phyloP scores from a whole-genome alignment of 2,329 filamentous ascomycete species.

The Geosmithia morbida region DNA sequence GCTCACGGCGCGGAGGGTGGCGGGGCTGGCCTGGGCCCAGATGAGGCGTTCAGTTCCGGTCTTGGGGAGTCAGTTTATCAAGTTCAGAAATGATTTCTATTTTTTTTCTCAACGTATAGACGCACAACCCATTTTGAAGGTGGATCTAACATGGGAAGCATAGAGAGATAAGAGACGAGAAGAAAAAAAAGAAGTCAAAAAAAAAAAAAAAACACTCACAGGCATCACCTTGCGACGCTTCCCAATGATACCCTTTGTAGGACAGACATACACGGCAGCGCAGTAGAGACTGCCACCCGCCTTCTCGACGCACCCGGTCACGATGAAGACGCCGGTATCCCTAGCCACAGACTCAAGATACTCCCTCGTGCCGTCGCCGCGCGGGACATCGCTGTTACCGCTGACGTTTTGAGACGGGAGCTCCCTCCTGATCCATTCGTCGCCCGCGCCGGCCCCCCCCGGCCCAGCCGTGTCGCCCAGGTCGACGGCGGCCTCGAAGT shows the following conservation, averaged over 20 bases:
- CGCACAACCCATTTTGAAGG: no score
- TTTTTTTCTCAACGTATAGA: no score
- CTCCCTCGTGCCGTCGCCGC: slow-evolving; percentile 56
- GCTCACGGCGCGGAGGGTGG: slow-evolving; percentile 64
- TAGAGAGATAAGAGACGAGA: no score
- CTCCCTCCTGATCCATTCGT: slow-evolving; percentile 53
- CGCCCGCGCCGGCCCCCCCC: slow-evolving; percentile 48
- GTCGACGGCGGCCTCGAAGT: slow-evolving; percentile 69
- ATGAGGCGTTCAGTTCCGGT: slow-evolving; percentile 72
- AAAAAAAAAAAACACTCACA: slow-evolving; percentile 25
- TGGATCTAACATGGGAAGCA: no score
- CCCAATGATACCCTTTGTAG: slow-evolving; percentile 55
- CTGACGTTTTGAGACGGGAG: slow-evolving; percentile 16
- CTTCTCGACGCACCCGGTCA: slow-evolving; percentile 67
- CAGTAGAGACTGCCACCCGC: slow-evolving; percentile 78
- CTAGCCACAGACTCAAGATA: slow-evolving; percentile 60
- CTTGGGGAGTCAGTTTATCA: slow-evolving; percentile 14
- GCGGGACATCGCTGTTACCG: slow-evolving; percentile 6
- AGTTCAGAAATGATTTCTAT: not conserved
- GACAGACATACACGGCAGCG: slow-evolving; percentile 68
- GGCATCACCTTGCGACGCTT: slow-evolving; percentile 92
- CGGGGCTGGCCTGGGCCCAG: slow-evolving; percentile 76
- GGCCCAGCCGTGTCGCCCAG: slow-evolving; percentile 60
- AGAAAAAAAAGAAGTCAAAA: not conserved
- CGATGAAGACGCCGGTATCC: slow-evolving; percentile 69